Evolutionary conservation across 2,329 filamentous ascomycete species (phyloP).

Genomic region (Graphiopsis chlorocephala): DNA sequence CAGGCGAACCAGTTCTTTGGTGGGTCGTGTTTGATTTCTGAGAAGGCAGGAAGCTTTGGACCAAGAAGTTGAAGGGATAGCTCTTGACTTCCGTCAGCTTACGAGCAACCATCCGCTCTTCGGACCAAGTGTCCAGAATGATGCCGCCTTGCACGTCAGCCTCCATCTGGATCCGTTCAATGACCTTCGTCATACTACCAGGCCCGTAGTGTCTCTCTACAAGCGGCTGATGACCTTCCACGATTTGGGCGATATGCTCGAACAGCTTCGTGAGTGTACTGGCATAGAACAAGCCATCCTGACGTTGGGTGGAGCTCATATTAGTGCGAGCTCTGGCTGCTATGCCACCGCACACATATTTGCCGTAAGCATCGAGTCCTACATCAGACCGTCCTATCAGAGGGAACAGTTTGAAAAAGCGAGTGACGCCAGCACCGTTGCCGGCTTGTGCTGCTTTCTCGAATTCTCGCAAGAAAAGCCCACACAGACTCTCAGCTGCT

Average conservation of each 20-base stretch:
- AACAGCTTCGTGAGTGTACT: conserved; percentile 88
- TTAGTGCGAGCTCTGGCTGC: conserved; percentile 78
- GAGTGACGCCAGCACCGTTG: conserved; percentile 85
- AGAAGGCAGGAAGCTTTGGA: conserved; percentile 82
- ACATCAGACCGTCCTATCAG: conserved; percentile 85
- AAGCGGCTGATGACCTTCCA: conserved; percentile 84
- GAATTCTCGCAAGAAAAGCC: conserved; percentile 88
- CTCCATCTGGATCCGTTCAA: conserved; percentile 88
- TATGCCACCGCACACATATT: conserved; percentile 94
- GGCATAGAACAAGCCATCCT: conserved; percentile 86
- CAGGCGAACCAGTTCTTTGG: conserved; percentile 70
- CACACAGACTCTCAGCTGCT: conserved; percentile 85
- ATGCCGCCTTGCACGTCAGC: conserved; percentile 96
- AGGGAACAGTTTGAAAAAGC: conserved; percentile 98
- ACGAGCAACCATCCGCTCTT: conserved; percentile 80
- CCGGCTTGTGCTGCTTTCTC: conserved; percentile 83
- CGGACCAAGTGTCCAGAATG: conserved; percentile 90
- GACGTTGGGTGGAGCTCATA: conserved; percentile 64
- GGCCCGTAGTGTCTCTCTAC: conserved; percentile 92
- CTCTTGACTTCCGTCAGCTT: conserved; percentile 94
- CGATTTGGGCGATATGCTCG: conserved; percentile 95
- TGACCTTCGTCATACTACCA: conserved; percentile 91
- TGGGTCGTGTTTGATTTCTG: conserved; percentile 60
- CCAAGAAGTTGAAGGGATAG: conserved; percentile 94
- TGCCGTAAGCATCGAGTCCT: conserved; percentile 89